These are phyloP conservation scores for Candida nitratophila DNA, from an alignment of 805 yeast genomes.

Conservation along the genomic window DNA sequence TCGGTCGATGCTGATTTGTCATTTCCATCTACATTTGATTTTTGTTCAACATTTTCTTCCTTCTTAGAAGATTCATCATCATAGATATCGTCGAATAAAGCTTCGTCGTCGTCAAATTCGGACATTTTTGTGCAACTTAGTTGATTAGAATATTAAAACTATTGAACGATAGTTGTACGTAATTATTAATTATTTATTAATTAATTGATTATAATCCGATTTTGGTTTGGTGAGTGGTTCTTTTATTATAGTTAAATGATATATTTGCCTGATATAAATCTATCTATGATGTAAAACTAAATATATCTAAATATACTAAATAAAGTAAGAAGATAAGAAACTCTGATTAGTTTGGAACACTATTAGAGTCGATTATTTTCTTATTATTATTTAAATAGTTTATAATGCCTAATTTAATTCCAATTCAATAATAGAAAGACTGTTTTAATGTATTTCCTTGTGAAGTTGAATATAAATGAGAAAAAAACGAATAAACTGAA, in stretches of 20 bases:
- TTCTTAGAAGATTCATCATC: slow-evolving; percentile 17
- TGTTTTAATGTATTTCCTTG: too few relatives aligned
- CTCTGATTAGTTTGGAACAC: too few relatives aligned
- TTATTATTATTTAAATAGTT: too few relatives aligned
- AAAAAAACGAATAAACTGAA: too few relatives aligned
- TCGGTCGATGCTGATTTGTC: slow-evolving; percentile 12
- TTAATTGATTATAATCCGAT: not conserved
- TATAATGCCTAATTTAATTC: too few relatives aligned
- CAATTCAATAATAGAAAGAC: too few relatives aligned
- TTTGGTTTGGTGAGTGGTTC: not conserved
- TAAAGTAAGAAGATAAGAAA: not conserved
- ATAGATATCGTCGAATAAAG: slow-evolving; percentile 88
- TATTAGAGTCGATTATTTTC: too few relatives aligned
- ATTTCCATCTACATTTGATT: slow-evolving; percentile 20
- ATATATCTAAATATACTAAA: not conserved
- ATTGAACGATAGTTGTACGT: not conserved
- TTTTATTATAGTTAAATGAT: not conserved
- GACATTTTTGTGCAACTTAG: too few relatives aligned
- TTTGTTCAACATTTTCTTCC: slow-evolving; percentile 6
- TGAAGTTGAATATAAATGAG: too few relatives aligned
- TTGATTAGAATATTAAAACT: not conserved
- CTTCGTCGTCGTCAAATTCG: slow-evolving; percentile 82
- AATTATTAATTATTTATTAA: too few relatives aligned
- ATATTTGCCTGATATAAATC: not conserved
- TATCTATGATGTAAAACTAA: not conserved